Evolutionary conservation across 495 filamentous ascomycete species (phyloP), one percentile per base, ranked within the genome.

Genomic region (Daldinia decipiens): DNA sequence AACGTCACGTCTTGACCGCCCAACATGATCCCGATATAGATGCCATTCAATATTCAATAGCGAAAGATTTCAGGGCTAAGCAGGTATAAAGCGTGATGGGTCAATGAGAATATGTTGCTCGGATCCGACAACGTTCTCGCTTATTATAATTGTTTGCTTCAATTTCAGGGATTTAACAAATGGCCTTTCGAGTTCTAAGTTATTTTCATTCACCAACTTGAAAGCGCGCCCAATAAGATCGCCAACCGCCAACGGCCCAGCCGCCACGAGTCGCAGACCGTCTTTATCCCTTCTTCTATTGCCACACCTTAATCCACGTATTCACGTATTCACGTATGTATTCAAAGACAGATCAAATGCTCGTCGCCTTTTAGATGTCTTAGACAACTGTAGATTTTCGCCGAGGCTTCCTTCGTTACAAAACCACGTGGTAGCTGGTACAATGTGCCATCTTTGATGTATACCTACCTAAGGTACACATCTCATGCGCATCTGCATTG

Each of bases 391-490:
- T 21, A 51, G 36, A 47, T 61, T 19, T 24, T 39, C 12, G 57
- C 36, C 64, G 17, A 54, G 55, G 36, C 17, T 40, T 51, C 19
- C 24, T 62, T 31, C 17, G 39, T 50, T 56, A 71, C 58, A 5
- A 19, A 59, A 55, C 68, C 68, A 71, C 63, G 68, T 71, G 68
- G 52, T 34, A 38, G 21, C 31, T 21, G 17, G 11, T 26, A 40
- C 31, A 51, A 43, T 29, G 45, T 3, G 17, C 19, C 13, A 58
- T 21, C 19, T 40, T 21, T n/a, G 43, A 29, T 43, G 36, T 17
- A 31, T 15, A 11, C 26, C 21, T 24, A 24, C 21, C 21, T 24
- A 24, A 38, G n/a, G 15, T 11, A 36, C 52, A 19, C 38, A 27
- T 38, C 4, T 39, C 58, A 21, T 52, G 51, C 38, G 51, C 58